phyloP scores from a whole-genome alignment of 345 rosid genomes.

The Atalantia buxifolia region DNA sequence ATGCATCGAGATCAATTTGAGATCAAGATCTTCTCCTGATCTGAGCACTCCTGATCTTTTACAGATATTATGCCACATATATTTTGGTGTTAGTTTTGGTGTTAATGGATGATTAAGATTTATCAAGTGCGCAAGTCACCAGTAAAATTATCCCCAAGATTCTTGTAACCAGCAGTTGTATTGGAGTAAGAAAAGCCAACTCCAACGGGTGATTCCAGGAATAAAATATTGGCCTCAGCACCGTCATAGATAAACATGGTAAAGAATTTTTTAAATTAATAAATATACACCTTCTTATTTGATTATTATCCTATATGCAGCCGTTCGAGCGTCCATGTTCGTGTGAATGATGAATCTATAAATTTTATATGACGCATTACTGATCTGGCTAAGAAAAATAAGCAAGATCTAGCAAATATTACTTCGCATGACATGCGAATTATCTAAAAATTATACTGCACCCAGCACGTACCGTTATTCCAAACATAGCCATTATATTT shows the following conservation, averaged over 20 bases:
- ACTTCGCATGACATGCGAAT: not conserved
- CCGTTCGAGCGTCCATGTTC: constrained; percentile 1
- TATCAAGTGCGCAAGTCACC: constrained; percentile 40
- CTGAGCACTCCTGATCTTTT: too few relatives aligned
- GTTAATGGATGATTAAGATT: too few relatives aligned
- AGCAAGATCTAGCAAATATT: not conserved
- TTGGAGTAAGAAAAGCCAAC: too few relatives aligned
- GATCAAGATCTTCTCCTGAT: too few relatives aligned
- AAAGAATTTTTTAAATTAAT: constrained; percentile 3
- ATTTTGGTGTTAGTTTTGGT: too few relatives aligned
- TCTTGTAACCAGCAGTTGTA: too few relatives aligned
- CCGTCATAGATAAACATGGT: constrained; percentile 19
- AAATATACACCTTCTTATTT: not conserved
- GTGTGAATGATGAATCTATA: not conserved
- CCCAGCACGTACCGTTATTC: constrained; percentile 48
- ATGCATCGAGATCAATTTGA: not conserved
- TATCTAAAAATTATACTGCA: not conserved
- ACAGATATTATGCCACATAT: too few relatives aligned
- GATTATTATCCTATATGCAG: constrained; percentile 9
- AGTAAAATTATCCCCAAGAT: constrained; percentile 65
- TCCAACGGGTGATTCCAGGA: constrained; percentile 40
- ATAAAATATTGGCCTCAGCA: constrained; percentile 85
- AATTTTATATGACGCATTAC: not conserved
- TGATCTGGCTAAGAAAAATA: not conserved
- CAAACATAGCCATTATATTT: constrained; percentile 62